phyloP scores from a whole-genome alignment of 2,329 filamentous ascomycete genomes.

The Apiospora koreana region DNA sequence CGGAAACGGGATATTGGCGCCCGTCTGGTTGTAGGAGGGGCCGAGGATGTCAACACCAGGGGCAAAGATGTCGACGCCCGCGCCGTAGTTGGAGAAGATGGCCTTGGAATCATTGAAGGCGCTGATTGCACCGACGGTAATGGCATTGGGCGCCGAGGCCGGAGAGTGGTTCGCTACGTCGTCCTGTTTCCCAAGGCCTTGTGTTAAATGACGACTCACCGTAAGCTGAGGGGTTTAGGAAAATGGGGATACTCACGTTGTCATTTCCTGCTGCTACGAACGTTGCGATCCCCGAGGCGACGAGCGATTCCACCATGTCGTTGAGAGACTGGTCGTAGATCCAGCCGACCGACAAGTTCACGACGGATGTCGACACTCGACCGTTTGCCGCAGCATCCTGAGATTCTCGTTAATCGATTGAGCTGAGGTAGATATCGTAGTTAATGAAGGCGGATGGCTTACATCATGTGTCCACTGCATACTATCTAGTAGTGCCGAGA shows the following conservation, averaged over 20 bases:
- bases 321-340: slow-evolving; percentile 9
- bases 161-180: slow-evolving; percentile 25
- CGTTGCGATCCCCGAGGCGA: slow-evolving; percentile 19
- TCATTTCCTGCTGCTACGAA: slow-evolving; percentile 25
- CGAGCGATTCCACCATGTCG: slow-evolving; percentile 15
- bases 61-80: slow-evolving; percentile 19
- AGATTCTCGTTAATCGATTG: no score
- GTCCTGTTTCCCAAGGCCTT: slow-evolving; percentile 28
- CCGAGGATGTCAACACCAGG: slow-evolving; percentile 31
- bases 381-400: not conserved
- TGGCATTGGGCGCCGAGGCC: slow-evolving; percentile 19
- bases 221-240: slow-evolving; percentile 28
- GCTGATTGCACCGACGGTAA: slow-evolving; percentile 23
- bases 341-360: slow-evolving; percentile 31
- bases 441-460: not conserved
- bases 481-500: slow-evolving; percentile 38
- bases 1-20: slow-evolving; percentile 36
- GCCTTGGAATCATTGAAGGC: slow-evolving; percentile 15
- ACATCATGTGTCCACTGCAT: slow-evolving; percentile 20
- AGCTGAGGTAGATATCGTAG: no score
- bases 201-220: not conserved
- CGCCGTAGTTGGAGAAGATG: slow-evolving; percentile 27
- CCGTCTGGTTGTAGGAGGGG: slow-evolving; percentile 37
- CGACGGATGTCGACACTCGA: slow-evolving; percentile 18
- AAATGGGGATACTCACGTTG: not conserved